Conservation (phyloP, 2,329 filamentous ascomycete genomes). For the Sarocladium strictum region DNA sequence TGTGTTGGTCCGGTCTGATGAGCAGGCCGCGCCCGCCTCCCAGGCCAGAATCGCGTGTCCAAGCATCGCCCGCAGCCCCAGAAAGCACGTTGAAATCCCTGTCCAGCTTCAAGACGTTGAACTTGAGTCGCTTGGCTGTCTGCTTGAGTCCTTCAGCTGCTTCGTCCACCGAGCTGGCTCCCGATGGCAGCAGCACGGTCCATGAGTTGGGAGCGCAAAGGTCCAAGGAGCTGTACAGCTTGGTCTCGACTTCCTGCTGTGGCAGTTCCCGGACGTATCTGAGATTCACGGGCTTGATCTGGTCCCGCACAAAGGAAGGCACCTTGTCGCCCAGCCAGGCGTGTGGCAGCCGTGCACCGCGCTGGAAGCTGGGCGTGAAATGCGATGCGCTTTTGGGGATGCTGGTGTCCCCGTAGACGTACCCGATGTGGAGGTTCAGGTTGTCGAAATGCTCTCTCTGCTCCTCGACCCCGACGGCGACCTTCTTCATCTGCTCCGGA, state of each 20-base stretch:
- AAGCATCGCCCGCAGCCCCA: slow-evolving; percentile 16
- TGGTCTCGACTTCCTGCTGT: neutral
- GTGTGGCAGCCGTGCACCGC: slow-evolving; percentile 34
- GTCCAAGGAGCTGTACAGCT: slow-evolving; percentile 23
- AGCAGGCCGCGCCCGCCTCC: slow-evolving; percentile 20
- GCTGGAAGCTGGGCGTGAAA: slow-evolving; percentile 28
- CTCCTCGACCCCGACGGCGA: slow-evolving; percentile 26
- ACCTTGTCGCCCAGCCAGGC: slow-evolving; percentile 22
- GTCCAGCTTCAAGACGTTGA: neutral
- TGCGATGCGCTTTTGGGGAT: slow-evolving; percentile 22
- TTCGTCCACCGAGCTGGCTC: neutral
- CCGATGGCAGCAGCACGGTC: neutral
- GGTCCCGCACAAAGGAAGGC: neutral
- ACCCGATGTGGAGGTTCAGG: slow-evolving; percentile 37
- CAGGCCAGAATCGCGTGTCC: slow-evolving; percentile 11
- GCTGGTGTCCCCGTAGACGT: slow-evolving; percentile 33
- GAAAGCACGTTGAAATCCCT: slow-evolving; percentile 8
- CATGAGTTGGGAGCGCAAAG: slow-evolving; percentile 16
- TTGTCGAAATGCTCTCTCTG: slow-evolving; percentile 38
- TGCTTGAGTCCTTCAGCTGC: neutral
- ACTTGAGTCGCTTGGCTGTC: neutral
- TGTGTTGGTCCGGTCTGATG: slow-evolving; percentile 33
- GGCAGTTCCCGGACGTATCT: neutral
- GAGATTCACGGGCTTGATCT: slow-evolving; percentile 17
- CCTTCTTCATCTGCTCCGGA: slow-evolving; percentile 21